These are phyloP conservation scores for Saccharomyces paradoxus DNA, from an alignment of 805 yeast species.

Conservation along the genomic window DNA sequence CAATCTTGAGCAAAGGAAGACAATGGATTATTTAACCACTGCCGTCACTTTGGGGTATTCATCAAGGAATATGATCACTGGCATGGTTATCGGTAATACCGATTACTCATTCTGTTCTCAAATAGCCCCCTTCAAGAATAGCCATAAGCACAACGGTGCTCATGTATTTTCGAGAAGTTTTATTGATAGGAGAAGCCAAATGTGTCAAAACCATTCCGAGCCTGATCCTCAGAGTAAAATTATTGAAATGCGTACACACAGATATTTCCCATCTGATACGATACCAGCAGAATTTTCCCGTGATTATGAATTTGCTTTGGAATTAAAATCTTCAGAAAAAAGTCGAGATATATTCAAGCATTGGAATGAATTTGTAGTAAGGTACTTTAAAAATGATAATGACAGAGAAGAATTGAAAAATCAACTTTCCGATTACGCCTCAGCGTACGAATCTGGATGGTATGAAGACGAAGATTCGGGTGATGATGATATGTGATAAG, in stretches of 20 bases:
- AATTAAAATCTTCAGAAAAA: slow-evolving; percentile 21
- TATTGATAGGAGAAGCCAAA: slow-evolving; percentile 12
- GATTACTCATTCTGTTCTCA: slow-evolving; percentile 19
- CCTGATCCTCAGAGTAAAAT: background rate
- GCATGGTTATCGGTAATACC: slow-evolving; percentile 8
- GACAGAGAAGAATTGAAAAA: slow-evolving; percentile 50
- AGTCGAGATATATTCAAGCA: slow-evolving; percentile 23
- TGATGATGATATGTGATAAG: slow-evolving; percentile 23
- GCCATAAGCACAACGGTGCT: background rate
- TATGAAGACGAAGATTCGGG: slow-evolving; percentile 40
- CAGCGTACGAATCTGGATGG: slow-evolving; percentile 46
- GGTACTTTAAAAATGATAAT: slow-evolving; percentile 31
- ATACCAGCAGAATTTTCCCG: slow-evolving; percentile 14
- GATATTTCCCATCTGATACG: slow-evolving; percentile 25
- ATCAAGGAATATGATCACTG: slow-evolving; percentile 19
- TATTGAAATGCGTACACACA: slow-evolving; percentile 12
- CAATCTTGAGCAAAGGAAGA: slow-evolving; percentile 8
- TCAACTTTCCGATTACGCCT: slow-evolving; percentile 36
- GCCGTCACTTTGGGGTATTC: slow-evolving; percentile 18
- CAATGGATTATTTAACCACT: slow-evolving; percentile 17
- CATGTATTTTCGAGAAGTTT: slow-evolving; percentile 18
- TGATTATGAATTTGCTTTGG: slow-evolving; percentile 9
- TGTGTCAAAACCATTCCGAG: background rate
- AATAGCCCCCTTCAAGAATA: slow-evolving; percentile 7
- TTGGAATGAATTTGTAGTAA: slow-evolving; percentile 29